phyloP scores from a whole-genome alignment of 805 yeast genomes.

The Candida lessepsii region DNA sequence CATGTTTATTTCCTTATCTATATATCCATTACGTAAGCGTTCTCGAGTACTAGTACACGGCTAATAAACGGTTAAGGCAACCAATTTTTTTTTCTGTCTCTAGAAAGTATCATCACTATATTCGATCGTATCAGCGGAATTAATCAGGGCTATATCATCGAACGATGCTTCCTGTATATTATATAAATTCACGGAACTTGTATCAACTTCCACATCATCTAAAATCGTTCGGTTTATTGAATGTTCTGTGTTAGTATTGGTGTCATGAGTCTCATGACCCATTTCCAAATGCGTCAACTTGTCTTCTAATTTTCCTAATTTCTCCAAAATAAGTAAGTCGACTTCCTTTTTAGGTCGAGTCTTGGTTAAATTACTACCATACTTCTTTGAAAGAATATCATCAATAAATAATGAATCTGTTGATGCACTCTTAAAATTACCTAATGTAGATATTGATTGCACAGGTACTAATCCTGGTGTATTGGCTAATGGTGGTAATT shows the following conservation, averaged over 20 bases:
- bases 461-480: slow-evolving; percentile 22
- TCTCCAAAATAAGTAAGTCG: slow-evolving; percentile 18
- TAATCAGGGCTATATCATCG: slow-evolving; percentile 24
- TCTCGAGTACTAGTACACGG: too few species aligned
- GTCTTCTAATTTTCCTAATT: slow-evolving; percentile 20
- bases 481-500: too few species aligned
- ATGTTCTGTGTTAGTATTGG: slow-evolving; percentile 9
- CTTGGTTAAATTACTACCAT: slow-evolving; percentile 18
- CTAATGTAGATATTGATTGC: slow-evolving; percentile 33
- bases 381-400: slow-evolving; percentile 29
- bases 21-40: too few species aligned
- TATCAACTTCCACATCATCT: slow-evolving; percentile 11
- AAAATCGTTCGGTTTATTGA: slow-evolving; percentile 10
- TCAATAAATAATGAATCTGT: slow-evolving; percentile 39
- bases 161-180: slow-evolving; percentile 23
- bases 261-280: background rate
- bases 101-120: slow-evolving; percentile 12
- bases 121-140: slow-evolving; percentile 15
- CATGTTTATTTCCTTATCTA: too few species aligned
- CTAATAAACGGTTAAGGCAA: too few species aligned
- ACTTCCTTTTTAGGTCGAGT: slow-evolving; percentile 11
- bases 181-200: slow-evolving; percentile 18
- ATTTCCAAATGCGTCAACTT: slow-evolving; percentile 9
- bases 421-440: slow-evolving; percentile 37
- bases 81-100: background rate